Conservation (phyloP, 257 asterid species). For the Solanum pinnatisectum region DNA sequence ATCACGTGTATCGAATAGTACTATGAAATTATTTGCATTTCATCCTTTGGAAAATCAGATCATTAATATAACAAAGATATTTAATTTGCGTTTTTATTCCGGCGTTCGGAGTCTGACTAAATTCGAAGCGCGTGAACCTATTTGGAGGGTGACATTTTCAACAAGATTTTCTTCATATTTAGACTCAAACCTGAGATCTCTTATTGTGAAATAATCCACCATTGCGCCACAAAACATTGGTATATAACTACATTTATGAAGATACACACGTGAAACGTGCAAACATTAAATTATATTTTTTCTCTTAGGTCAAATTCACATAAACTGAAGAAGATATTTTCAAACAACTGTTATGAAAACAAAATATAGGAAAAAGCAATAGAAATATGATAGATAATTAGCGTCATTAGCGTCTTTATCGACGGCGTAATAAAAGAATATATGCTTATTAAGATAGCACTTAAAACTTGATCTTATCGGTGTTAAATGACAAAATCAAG, state of each 20-base stretch:
- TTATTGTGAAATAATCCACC: accelerated
- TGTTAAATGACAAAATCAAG: background rate
- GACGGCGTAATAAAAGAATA: background rate
- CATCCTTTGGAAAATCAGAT: background rate
- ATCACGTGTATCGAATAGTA: too few relatives aligned
- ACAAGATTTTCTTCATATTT: background rate
- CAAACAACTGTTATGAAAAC: background rate
- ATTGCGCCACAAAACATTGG: accelerated
- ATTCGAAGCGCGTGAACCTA: accelerated
- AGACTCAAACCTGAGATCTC: accelerated
- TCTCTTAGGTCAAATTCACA: background rate
- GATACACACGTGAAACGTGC: background rate
- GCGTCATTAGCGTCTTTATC: background rate
- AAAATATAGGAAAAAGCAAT: background rate
- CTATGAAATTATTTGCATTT: background rate
- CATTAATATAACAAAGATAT: background rate
- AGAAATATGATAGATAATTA: background rate
- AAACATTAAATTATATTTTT: background rate
- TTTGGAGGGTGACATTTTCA: accelerated
- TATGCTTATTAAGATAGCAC: background rate
- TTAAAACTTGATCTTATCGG: background rate
- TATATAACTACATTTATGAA: background rate
- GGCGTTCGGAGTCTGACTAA: accelerated
- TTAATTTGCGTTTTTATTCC: too few relatives aligned
- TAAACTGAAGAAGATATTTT: background rate